Conservation (phyloP, 148 eudicot species). For the Rhododendron griersonianum region DNA sequence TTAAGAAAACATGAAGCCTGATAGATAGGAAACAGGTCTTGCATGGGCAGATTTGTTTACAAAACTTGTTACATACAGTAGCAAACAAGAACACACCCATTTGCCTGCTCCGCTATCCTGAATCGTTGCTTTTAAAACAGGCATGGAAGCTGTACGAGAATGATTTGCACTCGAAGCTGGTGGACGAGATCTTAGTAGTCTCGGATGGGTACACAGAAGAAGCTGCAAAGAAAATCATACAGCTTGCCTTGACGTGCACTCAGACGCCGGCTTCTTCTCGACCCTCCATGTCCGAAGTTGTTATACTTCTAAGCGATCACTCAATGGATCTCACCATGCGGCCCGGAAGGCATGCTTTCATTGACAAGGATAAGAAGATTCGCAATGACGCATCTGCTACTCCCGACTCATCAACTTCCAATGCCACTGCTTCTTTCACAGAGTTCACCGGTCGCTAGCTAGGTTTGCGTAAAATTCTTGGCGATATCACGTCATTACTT, state of each 20-base stretch:
- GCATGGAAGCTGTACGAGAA: conserved; percentile 41
- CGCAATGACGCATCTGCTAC: conserved; percentile 7
- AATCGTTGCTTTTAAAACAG: conserved; percentile 1
- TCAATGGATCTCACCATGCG: background rate
- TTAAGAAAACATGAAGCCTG: background rate
- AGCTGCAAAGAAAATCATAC: conserved; percentile 32
- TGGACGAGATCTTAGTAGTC: conserved; percentile 27
- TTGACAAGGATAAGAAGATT: conserved; percentile 14
- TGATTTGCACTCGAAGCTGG: conserved; percentile 18
- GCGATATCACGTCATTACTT: background rate
- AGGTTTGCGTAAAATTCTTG: background rate
- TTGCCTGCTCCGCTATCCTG: too few species aligned
- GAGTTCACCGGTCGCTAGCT: conserved; percentile 23
- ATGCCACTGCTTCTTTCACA: conserved; percentile 18
- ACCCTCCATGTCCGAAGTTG: conserved; percentile 48
- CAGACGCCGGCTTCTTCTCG: conserved; percentile 35
- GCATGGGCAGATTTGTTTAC: background rate
- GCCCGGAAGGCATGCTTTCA: conserved; percentile 16
- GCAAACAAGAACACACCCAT: background rate
- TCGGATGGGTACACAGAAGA: conserved; percentile 19
- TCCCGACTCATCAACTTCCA: conserved; percentile 9
- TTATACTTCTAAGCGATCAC: conserved; percentile 25
- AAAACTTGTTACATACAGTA: too few species aligned
- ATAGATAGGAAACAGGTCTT: conserved; percentile 16
- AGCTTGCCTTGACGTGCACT: conserved; percentile 41